Percentiles rank a stretch among this genome's conserved stretches.
These are phyloP conservation scores for Metschnikowia bowlesiae DNA, from an alignment of 805 yeast genomes.

Conservation along the genomic window DNA sequence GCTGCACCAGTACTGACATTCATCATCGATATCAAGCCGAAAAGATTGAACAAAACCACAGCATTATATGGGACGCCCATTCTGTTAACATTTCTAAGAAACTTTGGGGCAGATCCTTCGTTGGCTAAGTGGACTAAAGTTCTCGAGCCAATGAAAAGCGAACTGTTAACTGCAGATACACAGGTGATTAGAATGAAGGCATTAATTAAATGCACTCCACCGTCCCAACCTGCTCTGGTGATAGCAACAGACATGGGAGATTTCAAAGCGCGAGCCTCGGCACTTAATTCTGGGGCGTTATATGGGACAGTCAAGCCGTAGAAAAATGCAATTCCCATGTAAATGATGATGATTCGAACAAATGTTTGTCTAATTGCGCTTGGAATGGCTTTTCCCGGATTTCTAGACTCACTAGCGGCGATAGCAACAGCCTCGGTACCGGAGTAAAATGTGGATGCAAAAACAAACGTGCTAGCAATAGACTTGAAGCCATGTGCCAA, in stretches of 20 bases:
- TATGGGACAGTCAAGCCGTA: conserved; percentile 60
- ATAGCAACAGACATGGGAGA: conserved; percentile 40
- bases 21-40: conserved; percentile 56
- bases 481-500: conserved; percentile 48
- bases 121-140: conserved; percentile 61
- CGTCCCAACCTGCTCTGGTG: conserved; percentile 38
- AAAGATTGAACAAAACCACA: conserved; percentile 48
- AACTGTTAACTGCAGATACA: conserved; percentile 64
- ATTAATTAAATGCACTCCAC: conserved; percentile 50
- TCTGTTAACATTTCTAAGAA: conserved; percentile 48
- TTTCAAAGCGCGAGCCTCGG: conserved; percentile 38
- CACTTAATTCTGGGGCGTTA: conserved; percentile 43
- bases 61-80: conserved; percentile 66
- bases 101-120: conserved; percentile 55
- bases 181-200: conserved; percentile 62
- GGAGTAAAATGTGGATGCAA: conserved; percentile 55
- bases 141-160: conserved; percentile 66
- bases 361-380: conserved; percentile 53
- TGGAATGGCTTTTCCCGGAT: conserved; percentile 56
- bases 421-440: conserved; percentile 57
- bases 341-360: conserved; percentile 49
- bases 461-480: conserved; percentile 54
- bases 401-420: conserved; percentile 58
- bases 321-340: conserved; percentile 49
- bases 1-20: conserved; percentile 56